Base-by-base conservation (phyloP, 2,329 filamentous ascomycete species). In the Verticillium tricorpus region DNA sequence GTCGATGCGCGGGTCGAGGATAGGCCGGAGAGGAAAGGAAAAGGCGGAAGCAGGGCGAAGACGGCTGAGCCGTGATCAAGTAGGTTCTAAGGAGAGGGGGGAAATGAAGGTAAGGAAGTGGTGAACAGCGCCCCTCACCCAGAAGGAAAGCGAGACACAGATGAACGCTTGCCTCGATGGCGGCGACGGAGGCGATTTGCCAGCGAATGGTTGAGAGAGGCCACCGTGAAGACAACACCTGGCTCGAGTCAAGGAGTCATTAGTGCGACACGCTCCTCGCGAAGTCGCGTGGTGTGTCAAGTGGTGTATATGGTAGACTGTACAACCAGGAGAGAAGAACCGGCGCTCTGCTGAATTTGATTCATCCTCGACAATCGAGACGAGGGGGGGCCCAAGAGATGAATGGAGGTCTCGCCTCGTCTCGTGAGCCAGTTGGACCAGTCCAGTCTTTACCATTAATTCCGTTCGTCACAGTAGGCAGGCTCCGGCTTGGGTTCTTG, bases 121-220 rank as follows among this genome's bases (percentile, higher is more conserved):
- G 37, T 32, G 17, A 34, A 58, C 19, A 50, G 50, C n/a, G 37
- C 25, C 8, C 19, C 7, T 19, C n/a, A 52, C 22, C 45, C 8
- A 52, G 31, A 35, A 57, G 57, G 37, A 40, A 40, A 58, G 32
- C 45, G 57, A 58, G 57, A 58, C 57, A 58, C 25, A n/a, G 37
- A 52, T 34, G 37, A 58, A 50, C 55, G 32, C 31, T 34, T 12
- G 45, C 45, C 45, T 50, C 45, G 45, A 52, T 52, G 45, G 45
- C 45, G 45, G 45, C 45, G n/a, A 14, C 19, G 19, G 45, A n/a
- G 45, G 45, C 11, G 45, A 52, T 52, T 28, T 52, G 45, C 19
- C 45, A 52, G 45, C 45, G 45, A 52, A 52, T 52, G 45, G 19
- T 14, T 8, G 45, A 22, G n/a, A 19, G 45, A 52, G 45, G 19